Evolutionary conservation across 495 filamentous ascomycete species (phyloP), one percentile per base, ranked within the genome.

Genomic region (Penicillium silybi): DNA sequence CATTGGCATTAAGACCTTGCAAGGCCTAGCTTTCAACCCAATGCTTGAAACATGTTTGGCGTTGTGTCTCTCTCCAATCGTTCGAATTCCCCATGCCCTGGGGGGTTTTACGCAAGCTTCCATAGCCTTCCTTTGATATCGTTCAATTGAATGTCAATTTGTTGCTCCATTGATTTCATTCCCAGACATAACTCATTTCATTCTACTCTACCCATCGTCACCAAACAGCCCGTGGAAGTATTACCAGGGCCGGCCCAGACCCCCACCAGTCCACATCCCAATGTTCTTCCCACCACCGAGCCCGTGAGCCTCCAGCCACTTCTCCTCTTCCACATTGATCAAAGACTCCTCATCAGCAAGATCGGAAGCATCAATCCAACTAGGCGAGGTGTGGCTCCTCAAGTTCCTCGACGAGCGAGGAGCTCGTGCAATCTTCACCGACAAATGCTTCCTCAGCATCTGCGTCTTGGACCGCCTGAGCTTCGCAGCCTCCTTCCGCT

Each of bases 261-360:
- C 52, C 34, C 44, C 48, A 3, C 50, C 44, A 20, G 17, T 32
- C 60, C 60, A 58, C 17, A 55, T 19, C 4, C 50, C 54, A 48
- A 41, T 50, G 42, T 22, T 50, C 37, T 39, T 48, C 27, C 37
- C 43, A 5, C 44, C 40, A 22, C 42, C 37, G 6, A 39, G 16
- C n/a, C 54, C 45, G 50, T 58, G 48, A n/a, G 18, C 50, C 26
- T 66, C 61, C n/a, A 56, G 25, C 57, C 52, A 58, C 19, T 60
- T 58, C 19, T 54, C 29, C 17, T 55, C 50, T 6, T 47, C 52
- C 18, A 52, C 52, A 6, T 56, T 54, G 20, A 56, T 38, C 19
- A 50, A 35, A n/a, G 19, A 23, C 16, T 58, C 59, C 1, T 58
- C 53, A n/a, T 57, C 62, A 4, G 22, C 41, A 35, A 54, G 8